Base-by-base conservation (phyloP, 495 filamentous ascomycete genomes). In the Lasiosphaeria hispida region DNA sequence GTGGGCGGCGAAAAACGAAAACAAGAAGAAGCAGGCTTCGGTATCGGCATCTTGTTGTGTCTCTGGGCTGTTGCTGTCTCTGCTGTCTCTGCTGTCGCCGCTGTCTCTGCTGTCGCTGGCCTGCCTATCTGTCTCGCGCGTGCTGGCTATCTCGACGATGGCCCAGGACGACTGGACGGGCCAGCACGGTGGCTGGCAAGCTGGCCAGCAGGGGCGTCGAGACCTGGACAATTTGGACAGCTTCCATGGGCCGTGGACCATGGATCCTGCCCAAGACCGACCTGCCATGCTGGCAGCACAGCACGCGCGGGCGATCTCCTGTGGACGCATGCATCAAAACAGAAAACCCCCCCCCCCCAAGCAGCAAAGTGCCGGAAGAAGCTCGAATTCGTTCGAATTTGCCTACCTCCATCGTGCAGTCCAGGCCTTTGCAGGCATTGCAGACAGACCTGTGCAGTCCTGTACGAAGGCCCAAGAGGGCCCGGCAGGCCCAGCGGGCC, bases 211-310 rank as follows among this genome's bases (percentile, higher is more conserved):
- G 43, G 43, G 4, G 43, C 43, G 9, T 3, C 43, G 9, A 47
- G 17, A 10, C 43, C 9, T 10, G 13, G 17, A 34, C 23, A 30
- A 30, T 30, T 5, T 30, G 23, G 23, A 30, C 23, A 30, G 23
- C 23, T 2, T 30, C 23, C 23, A 30, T 30, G 23, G 23, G 23
- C 23, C 23, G 23, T 30, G 23, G 23, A 30, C 23, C 23, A 30
- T 30, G 23, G 23, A 30, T 30, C 23, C 23, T 30, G 23, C 5
- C 23, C 23, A 30, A 30, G 23, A 5, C 23, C 23, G 51, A 62
- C 58, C 49, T 63, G 59, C 66, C 60, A 68, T 53, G 49, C 59
- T 58, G 54, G 55, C 55, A 67, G 56, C 47, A 57, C 44, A 60
- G 56, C 61, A 58, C 59, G 39, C 61, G 57, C 23, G 52, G 61